phyloP scores from a whole-genome alignment of 345 rosid genomes.

The Linum lewisii region DNA sequence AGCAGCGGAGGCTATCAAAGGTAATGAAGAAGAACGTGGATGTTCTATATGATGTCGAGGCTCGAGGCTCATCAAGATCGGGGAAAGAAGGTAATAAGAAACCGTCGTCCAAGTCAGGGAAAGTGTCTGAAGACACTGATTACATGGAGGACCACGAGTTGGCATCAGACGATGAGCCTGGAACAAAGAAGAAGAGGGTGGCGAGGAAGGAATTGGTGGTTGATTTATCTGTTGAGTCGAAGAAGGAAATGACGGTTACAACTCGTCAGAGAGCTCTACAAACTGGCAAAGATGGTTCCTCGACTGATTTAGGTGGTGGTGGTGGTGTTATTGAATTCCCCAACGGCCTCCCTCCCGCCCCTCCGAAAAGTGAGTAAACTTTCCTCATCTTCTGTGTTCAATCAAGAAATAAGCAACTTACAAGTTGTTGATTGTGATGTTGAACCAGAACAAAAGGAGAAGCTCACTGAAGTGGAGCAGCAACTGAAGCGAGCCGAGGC shows the following conservation, averaged over 20 bases:
- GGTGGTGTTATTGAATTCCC: slow-evolving; percentile 19
- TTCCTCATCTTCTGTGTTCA: not conserved
- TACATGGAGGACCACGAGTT: slow-evolving; percentile 31
- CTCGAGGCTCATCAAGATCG: slow-evolving; percentile 12
- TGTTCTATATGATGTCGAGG: slow-evolving; percentile 24
- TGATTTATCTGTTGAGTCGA: slow-evolving; percentile 15
- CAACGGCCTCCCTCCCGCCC: slow-evolving; percentile 24
- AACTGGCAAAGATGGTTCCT: slow-evolving; percentile 20
- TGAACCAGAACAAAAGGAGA: slow-evolving; percentile 69
- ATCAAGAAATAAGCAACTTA: no score
- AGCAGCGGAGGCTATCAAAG: slow-evolving; percentile 18
- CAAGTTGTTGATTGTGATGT: not conserved
- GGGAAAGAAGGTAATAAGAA: slow-evolving; percentile 11
- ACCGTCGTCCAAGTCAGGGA: slow-evolving; percentile 10
- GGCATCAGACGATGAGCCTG: slow-evolving; percentile 20
- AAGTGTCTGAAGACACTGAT: slow-evolving; percentile 18
- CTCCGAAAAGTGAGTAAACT: slow-evolving; percentile 17
- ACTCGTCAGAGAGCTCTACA: slow-evolving; percentile 25
- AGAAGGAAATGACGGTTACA: slow-evolving; percentile 19
- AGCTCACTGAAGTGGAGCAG: slow-evolving; percentile 71
- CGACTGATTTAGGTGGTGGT: slow-evolving; percentile 22
- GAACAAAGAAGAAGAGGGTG: slow-evolving; percentile 12
- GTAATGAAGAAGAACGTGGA: slow-evolving; percentile 32
- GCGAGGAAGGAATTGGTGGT: slow-evolving; percentile 18
- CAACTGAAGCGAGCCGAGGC: slow-evolving; percentile 89